Evolutionary conservation across 192 early-diverging fungal genomes (phyloP), one percentile per base, ranked within the genome.

Genomic region (Spizellomyces punctatus): DNA sequence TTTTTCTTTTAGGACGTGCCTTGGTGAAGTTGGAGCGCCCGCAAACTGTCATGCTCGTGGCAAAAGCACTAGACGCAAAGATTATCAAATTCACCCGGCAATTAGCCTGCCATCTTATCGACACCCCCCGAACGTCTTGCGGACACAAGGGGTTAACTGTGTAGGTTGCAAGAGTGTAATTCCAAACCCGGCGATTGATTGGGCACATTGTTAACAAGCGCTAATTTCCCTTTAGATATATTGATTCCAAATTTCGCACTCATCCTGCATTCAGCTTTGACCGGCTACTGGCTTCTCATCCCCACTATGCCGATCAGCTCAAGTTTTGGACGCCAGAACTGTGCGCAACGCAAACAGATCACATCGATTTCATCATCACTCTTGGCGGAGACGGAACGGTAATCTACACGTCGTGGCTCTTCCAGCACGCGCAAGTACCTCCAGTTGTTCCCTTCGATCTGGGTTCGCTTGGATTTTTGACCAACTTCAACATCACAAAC

Each of bases 371-470:
- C 82, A 87, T 94, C 27, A 83, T 98, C 47, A 98, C 95, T 73
- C 88, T 98, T 74, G 96, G 96, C 48, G 96, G 96, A 36, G 95
- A 98, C 83, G 96, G 95, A 47, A 98, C 96, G 0, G 94, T 97
- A 90, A 91, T 66, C 52, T 16, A 9, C 8, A 55, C 55, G 57
- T 46, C 66, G 12, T 46, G 22, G 22, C 16, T 61, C 14, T 61
- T 61, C n/a, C 59, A 61, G 36, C 94, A 98, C 78, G 74, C 71
- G 6, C 83, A 87, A 8, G 93, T 98, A 46, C 96, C 96, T 46
- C 95, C 95, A 0, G 88, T 98, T 14, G 85, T 98, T 10, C 87
- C 96, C 0, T 96, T 98, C 81, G 90, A 95, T 69, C 76, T 97
- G 44, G 96, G 96, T 3, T 96, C 95, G 43, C 78, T 98, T 49